Evolutionary conservation across 495 filamentous ascomycete genomes (phyloP), one percentile per base, ranked within the genome.

Genomic region (Stereocaulon alpinum): DNA sequence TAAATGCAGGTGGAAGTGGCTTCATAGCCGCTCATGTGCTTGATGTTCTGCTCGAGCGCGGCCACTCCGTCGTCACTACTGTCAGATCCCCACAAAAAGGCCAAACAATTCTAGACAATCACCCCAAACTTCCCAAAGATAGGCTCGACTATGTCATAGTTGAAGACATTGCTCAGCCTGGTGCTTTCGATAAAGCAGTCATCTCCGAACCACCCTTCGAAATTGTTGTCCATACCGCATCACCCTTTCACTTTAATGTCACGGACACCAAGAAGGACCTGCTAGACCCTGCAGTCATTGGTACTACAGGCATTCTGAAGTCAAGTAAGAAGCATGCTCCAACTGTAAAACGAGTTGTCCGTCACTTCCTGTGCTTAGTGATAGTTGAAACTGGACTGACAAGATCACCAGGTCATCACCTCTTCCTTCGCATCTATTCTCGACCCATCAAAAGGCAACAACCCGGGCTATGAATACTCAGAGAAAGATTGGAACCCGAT

Each of bases 401-500:
- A 18, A n/a, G 6, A 20, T 48, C 5, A 12, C 18, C 14, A 65
- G 63, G 44, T 91, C 50, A 80, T 96, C 63, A 96, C 91, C 1
- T 88, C 84, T 32, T 93, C 88, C 17, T 95, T 92, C 71, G 91
- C 91, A 9, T 76, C 87, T 20, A 86, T 94, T 60, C 49, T 88
- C 47, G 71, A 86, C 55, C 64, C 59, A 15, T 70, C 70, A n/a
- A 73, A 76, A 57, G 76, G 76, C 20, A 67, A 71, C 40, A 73
- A 76, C 60, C 74, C 75, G 0, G 76, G 76, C 48, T 75, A 80
- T 58, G 76, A 75, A 17, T 94, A 89, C 68, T 76, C 75, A 56
- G 89, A 94, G 67, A 72, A 74, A 20, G 82, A 85, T 49, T 97
- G 91, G 91, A 93, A 93, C 72, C 89, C 89, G 0, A 78, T 89